Evolutionary conservation across 345 rosid species (phyloP), one percentile per base, ranked within the genome.

Genomic region (Pelargonium nanum): DNA sequence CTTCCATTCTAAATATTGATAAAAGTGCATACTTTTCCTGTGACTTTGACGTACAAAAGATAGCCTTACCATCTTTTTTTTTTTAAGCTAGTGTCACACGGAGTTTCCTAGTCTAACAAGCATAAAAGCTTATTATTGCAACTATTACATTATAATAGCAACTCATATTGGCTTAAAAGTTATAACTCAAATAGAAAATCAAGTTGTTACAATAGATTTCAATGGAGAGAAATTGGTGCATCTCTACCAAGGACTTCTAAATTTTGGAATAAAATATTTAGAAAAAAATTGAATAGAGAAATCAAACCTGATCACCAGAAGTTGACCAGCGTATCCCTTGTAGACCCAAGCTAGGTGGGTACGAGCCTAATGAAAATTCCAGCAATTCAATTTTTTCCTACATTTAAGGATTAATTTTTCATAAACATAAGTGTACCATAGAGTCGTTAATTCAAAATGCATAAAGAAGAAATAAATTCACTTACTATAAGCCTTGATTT

Each of bases 301-400:
- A 52, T 17, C 72, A 62, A 68, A 93, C 99, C 99, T 87, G 97
- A 75, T 84, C 90, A 58, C 93, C 94, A 51, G 78, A 75, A 45
- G 83, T 74, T 23, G 88, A 77, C 99, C 99, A 93, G 66, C 83
- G 72, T 62, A 77, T 83, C 55, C 99, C 99, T 12, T 81, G 81
- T 63, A 83, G 85, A 71, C 91, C 99, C 71, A 93, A 70, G 75
- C 68, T 63, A 53, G 99, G 97, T 13, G 99, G 87, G 57, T 62
- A 62, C 0, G 87, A 78, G 61, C 99, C 99, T 34, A 93, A 76
- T 58, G 94, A 89, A 73, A 93, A 89, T 70, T 93, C 96, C 79
- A 68, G 71, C 53, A 93, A 58, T 68, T 93, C 97, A 51, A 89
- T 64, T 58, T 74, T 81, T 84, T 89, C 97, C 98, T 91, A 72